Conservation (phyloP, 208 protist genomes). For the Strigomonas culicis region DNA sequence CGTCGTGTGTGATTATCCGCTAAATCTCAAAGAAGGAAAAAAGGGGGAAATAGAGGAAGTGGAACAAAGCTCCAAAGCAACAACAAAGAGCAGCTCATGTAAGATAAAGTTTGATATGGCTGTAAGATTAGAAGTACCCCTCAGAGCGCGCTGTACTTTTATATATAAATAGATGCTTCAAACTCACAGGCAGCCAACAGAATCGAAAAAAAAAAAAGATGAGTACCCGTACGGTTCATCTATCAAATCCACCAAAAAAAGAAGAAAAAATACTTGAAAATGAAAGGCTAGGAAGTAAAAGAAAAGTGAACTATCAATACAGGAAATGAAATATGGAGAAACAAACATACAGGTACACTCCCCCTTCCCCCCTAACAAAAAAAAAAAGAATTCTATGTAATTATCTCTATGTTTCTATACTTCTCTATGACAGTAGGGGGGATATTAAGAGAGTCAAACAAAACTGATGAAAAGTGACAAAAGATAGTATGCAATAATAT, state of each 20-base stretch:
- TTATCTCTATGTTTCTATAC: not conserved
- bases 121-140: not conserved
- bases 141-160: not conserved
- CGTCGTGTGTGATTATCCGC: not conserved
- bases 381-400: not conserved
- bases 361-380: not conserved
- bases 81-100: not conserved
- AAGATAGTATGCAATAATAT: not conserved
- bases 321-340: not conserved
- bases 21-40: constrained; percentile 11
- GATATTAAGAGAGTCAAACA: not conserved
- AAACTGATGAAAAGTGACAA: not conserved
- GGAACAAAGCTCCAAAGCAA: constrained; percentile 6
- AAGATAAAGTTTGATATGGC: not conserved
- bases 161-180: too few relatives aligned
- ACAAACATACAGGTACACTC: too few relatives aligned
- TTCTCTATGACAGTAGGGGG: not conserved
- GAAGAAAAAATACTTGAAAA: not conserved
- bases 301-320: not conserved
- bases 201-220: constrained; percentile 1
- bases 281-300: constrained; percentile 1
- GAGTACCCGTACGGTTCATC: not conserved
- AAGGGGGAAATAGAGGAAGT: constrained; percentile 12
- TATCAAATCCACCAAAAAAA: not conserved
- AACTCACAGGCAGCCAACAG: too few relatives aligned